These are phyloP conservation scores for Candida albicans DNA, from an alignment of 1,139 yeast genomes.

Conservation along the genomic window DNA sequence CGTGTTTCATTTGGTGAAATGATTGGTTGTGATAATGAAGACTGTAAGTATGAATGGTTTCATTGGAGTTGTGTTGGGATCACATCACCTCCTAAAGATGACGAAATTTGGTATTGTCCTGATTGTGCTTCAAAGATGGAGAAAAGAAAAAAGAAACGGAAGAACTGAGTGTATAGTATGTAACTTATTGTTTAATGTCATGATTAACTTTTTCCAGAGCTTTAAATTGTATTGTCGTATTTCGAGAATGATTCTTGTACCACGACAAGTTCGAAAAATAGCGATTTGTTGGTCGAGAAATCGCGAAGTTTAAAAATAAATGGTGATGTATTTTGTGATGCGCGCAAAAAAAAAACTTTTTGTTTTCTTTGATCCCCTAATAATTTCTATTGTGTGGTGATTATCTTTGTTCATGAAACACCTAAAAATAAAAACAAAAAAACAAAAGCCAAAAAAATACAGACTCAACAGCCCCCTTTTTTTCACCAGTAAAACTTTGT, in stretches of 20 bases:
- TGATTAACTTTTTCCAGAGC: no score
- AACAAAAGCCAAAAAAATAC: not conserved
- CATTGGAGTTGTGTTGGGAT: slow-evolving; percentile 85
- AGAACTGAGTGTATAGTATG: slow-evolving; percentile 13
- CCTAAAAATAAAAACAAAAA: not conserved
- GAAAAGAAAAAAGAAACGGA: slow-evolving; percentile 47
- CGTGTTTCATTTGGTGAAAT: slow-evolving; percentile 86
- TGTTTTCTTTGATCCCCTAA: no score
- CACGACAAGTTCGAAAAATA: no score
- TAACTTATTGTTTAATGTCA: not conserved
- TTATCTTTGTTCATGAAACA: no score
- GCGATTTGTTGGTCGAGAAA: no score
- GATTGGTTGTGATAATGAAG: slow-evolving; percentile 88
- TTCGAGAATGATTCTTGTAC: no score
- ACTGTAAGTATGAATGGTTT: slow-evolving; percentile 86
- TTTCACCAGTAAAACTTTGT: not conserved
- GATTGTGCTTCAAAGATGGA: slow-evolving; percentile 57
- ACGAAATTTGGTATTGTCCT: slow-evolving; percentile 71
- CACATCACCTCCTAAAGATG: slow-evolving; percentile 65
- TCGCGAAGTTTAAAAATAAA: no score
- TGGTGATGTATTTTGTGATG: no score
- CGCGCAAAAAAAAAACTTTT: no score
- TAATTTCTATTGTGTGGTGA: no score
- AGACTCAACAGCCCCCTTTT: not conserved
- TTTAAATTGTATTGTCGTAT: no score